phyloP scores from a whole-genome alignment of 2,329 filamentous ascomycete species.

The Colletotrichum gigasporum region DNA sequence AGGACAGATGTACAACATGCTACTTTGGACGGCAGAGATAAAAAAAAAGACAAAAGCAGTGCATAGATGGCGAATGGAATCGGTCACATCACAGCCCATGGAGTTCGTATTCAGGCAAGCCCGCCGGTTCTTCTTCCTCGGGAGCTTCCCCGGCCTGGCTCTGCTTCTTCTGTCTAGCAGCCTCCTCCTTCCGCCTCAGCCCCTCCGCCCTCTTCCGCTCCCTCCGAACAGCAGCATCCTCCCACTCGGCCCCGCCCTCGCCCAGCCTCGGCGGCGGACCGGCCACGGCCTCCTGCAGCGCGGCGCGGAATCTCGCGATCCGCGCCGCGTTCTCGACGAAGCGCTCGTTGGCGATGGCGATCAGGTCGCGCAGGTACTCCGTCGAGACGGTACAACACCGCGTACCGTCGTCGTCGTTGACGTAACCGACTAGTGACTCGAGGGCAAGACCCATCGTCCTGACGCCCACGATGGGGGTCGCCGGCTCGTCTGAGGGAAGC shows the following conservation, averaged over 20 bases:
- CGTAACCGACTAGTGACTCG: constrained; percentile 79
- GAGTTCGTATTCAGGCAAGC: constrained; percentile 13
- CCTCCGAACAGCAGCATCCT: constrained; percentile 60
- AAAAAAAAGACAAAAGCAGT: constrained; percentile 17
- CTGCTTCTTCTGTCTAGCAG: constrained; percentile 2
- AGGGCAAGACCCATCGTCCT: constrained; percentile 84
- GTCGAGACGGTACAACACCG: constrained; percentile 66
- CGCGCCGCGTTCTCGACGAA: constrained; percentile 76
- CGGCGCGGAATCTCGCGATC: constrained; percentile 70
- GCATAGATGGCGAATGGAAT: constrained; percentile 32
- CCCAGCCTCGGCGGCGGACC: constrained; percentile 37
- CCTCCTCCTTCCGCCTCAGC: constrained; percentile 59
- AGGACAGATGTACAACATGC: constrained; percentile 43
- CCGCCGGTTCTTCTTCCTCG: neutral
- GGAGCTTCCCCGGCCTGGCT: neutral
- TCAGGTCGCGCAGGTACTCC: constrained; percentile 72
- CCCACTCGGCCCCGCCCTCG: constrained; percentile 56
- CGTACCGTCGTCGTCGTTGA: constrained; percentile 45
- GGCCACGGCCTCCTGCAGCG: constrained; percentile 52
- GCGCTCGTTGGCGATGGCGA: constrained; percentile 77
- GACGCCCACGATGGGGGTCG: constrained; percentile 81
- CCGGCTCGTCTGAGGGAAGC: constrained; percentile 43
- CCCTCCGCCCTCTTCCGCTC: constrained; percentile 69
- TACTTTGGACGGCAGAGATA: constrained; percentile 35
- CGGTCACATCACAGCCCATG: constrained; percentile 13